These are phyloP conservation scores for Tolypocladium tundrense DNA, from an alignment of 2,329 filamentous ascomycete genomes.

Conservation along the genomic window DNA sequence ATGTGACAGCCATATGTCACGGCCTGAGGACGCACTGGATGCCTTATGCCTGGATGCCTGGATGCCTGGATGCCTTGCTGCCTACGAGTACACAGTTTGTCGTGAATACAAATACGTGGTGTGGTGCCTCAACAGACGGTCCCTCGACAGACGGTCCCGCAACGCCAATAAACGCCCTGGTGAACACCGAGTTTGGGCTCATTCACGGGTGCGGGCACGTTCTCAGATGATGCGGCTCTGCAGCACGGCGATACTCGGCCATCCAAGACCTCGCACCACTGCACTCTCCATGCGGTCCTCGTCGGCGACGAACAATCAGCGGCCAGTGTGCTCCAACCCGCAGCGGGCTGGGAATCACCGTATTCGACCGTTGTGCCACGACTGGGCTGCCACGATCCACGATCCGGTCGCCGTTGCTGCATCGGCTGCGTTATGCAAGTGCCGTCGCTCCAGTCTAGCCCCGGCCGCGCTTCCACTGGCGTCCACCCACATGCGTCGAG, in stretches of 20 bases:
- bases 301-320: not conserved
- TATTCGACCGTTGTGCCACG: not conserved
- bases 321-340: not conserved
- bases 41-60: not conserved
- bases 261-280: not conserved
- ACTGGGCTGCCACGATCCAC: not conserved
- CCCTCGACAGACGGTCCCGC: not conserved
- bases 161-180: not conserved
- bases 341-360: not conserved
- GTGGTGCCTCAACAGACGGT: not conserved
- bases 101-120: not conserved
- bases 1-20: not conserved
- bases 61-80: too few relatives aligned
- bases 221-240: not conserved
- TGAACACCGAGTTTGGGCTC: not conserved
- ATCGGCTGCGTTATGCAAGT: conserved; percentile 15
- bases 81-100: not conserved
- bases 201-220: not conserved
- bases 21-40: not conserved
- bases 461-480: not conserved
- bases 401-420: not conserved
- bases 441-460: conserved; percentile 7
- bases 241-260: not conserved
- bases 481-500: conserved; percentile 12
- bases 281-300: too few relatives aligned